A percentile compares a stretch with the other conserved stretches of the same genome.
These are phyloP conservation scores for Phytophthora megakarya DNA, from an alignment of 352 stramenopile genomes.

Conservation along the genomic window DNA sequence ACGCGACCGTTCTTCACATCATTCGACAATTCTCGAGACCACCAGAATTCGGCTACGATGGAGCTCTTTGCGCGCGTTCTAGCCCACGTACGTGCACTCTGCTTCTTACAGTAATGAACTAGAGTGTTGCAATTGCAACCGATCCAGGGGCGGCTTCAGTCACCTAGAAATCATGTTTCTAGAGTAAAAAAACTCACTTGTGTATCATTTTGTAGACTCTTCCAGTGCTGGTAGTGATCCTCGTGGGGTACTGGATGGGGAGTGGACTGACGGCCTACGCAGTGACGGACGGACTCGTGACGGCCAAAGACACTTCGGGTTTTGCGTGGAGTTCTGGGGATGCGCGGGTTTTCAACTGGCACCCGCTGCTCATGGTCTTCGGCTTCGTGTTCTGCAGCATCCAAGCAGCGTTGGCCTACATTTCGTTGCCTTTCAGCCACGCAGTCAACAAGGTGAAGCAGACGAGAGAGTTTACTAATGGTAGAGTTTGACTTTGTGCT, in stretches of 20 bases:
- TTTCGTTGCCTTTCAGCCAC: constrained; percentile 68
- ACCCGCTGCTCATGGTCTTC: constrained; percentile 86
- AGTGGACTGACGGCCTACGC: constrained; percentile 62
- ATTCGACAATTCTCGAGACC: constrained; percentile 26
- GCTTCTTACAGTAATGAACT: neutral
- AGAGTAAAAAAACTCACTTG: constrained; percentile 10
- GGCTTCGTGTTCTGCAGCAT: constrained; percentile 83
- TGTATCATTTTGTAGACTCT: constrained; percentile 42
- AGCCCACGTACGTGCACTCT: constrained; percentile 33
- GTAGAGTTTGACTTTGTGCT: neutral
- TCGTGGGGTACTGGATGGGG: constrained; percentile 81
- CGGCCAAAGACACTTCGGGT: constrained; percentile 49
- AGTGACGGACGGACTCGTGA: constrained; percentile 49
- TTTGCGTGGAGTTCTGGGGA: constrained; percentile 75
- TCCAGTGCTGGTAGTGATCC: constrained; percentile 60
- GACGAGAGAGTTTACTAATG: neutral
- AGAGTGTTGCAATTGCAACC: neutral
- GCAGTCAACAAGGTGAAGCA: constrained; percentile 62
- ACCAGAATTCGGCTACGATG: constrained; percentile 32
- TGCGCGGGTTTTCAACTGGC: constrained; percentile 85
- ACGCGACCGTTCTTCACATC: constrained; percentile 10
- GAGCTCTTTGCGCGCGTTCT: constrained; percentile 25
- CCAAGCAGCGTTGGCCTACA: constrained; percentile 69
- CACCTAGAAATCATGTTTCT: constrained; percentile 2
- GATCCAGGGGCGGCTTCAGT: neutral